A percentile compares a stretch with the other conserved stretches of the same genome.
These are phyloP conservation scores for Globisporangium paddicum DNA, from an alignment of 352 stramenopile genomes.

Conservation along the genomic window DNA sequence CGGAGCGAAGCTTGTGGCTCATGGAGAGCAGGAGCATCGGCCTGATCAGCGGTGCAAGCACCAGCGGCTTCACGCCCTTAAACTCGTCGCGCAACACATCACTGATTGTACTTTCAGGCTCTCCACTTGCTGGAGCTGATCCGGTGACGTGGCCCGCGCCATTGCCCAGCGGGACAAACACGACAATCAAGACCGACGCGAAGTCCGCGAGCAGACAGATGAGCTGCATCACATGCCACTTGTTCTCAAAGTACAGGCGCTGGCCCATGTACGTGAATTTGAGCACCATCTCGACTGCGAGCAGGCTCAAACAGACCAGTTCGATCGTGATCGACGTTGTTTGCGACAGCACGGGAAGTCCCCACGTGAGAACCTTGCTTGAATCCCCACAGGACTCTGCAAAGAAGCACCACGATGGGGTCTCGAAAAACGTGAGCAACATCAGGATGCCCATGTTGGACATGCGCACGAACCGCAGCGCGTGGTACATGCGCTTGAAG, in stretches of 20 bases:
- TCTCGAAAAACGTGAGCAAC: conserved; percentile 46
- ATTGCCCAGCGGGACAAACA: conserved; percentile 16
- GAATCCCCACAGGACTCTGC: conserved; percentile 25
- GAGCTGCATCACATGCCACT: conserved; percentile 49
- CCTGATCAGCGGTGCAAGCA: conserved; percentile 38
- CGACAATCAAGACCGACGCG: conserved; percentile 32
- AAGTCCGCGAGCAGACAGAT: conserved; percentile 36
- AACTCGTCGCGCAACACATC: conserved; percentile 1
- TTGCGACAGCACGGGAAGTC: conserved; percentile 28
- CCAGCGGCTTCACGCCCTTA: conserved; percentile 19
- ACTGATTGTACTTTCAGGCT: not conserved
- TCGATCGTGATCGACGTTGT: conserved; percentile 32
- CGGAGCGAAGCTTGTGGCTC: conserved; percentile 40
- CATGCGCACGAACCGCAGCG: conserved; percentile 31
- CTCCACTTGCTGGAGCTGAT: not conserved
- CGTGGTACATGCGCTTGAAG: conserved; percentile 51
- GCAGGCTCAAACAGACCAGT: conserved; percentile 33
- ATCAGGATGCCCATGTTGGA: conserved; percentile 48
- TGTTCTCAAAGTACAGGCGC: conserved; percentile 48
- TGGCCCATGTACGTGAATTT: conserved; percentile 48
- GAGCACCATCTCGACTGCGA: conserved; percentile 37
- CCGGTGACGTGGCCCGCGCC: not conserved
- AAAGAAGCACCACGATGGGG: conserved; percentile 57
- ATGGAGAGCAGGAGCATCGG: conserved; percentile 47
- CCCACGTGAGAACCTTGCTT: conserved; percentile 25